Conservation (phyloP, 2,329 filamentous ascomycete genomes). For the Cercospora sp. region DNA sequence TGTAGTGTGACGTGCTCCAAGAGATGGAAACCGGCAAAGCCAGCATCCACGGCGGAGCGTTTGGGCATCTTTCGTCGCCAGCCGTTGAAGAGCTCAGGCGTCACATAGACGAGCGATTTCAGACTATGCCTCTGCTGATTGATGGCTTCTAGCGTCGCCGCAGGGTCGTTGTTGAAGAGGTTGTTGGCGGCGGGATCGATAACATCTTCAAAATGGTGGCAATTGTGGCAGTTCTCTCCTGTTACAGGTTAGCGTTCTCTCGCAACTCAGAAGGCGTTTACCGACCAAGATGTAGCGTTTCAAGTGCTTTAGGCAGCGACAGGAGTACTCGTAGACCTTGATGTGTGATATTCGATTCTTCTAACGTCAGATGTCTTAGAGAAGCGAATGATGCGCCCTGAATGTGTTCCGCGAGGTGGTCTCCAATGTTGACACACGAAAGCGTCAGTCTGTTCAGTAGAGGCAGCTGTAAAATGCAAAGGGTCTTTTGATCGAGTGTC, state of each 20-base stretch:
- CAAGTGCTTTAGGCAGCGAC: constrained; percentile 24
- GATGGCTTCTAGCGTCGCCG: constrained; percentile 21
- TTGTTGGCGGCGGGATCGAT: constrained; percentile 24
- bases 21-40: constrained; percentile 24
- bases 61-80: not conserved
- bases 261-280: not conserved
- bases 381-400: constrained; percentile 11
- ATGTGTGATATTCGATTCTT: constrained; percentile 30
- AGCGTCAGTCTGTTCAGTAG: constrained; percentile 25
- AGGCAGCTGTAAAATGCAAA: constrained; percentile 25
- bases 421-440: constrained; percentile 30
- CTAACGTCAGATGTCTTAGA: constrained; percentile 26
- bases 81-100: constrained; percentile 11
- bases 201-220: constrained; percentile 19
- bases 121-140: constrained; percentile 28
- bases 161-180: constrained; percentile 24
- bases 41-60: constrained; percentile 19
- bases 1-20: constrained; percentile 22
- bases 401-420: constrained; percentile 9
- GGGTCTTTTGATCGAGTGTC: constrained; percentile 20
- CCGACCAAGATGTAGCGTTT: constrained; percentile 24
- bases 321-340: constrained; percentile 27
- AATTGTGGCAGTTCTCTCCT: constrained; percentile 30
- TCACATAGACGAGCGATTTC: constrained; percentile 24
- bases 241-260: not conserved